These are phyloP conservation scores for Saprolegnia parasitica DNA, from an alignment of 352 stramenopile genomes.

Conservation along the genomic window DNA sequence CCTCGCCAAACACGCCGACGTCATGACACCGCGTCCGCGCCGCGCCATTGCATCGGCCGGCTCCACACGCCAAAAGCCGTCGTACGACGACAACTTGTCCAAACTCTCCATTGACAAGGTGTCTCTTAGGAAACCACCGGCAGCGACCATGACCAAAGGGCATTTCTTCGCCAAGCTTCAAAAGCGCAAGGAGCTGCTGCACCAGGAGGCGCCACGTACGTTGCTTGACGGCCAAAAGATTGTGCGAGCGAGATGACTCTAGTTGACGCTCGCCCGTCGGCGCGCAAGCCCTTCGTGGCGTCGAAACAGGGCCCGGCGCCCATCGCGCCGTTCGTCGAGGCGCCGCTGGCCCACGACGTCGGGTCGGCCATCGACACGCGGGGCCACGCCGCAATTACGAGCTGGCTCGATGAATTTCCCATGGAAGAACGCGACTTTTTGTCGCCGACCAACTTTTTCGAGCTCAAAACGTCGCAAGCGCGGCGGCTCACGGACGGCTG, in stretches of 20 bases:
- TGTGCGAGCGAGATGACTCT: no score
- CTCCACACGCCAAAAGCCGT: neutral
- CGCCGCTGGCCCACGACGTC: neutral
- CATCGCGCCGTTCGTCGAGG: neutral
- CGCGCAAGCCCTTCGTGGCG: neutral
- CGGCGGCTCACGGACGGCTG: slow-evolving; percentile 8
- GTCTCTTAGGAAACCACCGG: no score
- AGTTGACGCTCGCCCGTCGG: neutral
- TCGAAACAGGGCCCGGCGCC: neutral
- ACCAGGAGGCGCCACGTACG: neutral
- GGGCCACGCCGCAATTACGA: neutral
- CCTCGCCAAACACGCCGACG: neutral
- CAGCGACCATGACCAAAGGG: neutral
- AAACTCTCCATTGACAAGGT: neutral
- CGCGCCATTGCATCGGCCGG: neutral
- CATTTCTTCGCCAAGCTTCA: neutral
- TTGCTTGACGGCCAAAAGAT: no score
- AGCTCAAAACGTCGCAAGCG: slow-evolving; percentile 21
- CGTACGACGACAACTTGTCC: neutral
- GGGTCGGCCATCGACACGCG: neutral
- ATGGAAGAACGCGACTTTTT: slow-evolving; percentile 9
- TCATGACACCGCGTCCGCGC: neutral
- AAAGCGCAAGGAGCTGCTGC: neutral
- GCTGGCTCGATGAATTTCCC: slow-evolving; percentile 10
- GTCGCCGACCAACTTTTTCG: slow-evolving; percentile 21